These are phyloP conservation scores for Sclerotiophoma versabilis DNA, from an alignment of 2,329 filamentous ascomycete species.

Conservation along the genomic window DNA sequence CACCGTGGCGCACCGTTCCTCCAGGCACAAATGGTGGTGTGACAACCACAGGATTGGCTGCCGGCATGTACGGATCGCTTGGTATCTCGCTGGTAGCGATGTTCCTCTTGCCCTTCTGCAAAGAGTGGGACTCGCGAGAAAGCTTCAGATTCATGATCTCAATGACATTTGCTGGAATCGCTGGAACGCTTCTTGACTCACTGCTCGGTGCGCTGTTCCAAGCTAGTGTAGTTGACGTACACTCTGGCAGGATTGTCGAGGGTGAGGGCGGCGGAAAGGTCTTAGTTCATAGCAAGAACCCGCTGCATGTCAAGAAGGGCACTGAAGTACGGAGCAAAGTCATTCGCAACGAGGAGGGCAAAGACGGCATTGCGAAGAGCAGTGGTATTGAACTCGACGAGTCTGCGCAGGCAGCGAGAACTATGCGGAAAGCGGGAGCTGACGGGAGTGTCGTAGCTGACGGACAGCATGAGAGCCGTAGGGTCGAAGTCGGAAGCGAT, in stretches of 20 bases:
- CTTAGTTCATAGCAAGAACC: slow-evolving; percentile 44
- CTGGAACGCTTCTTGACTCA: slow-evolving; percentile 87
- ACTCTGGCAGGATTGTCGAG: slow-evolving; percentile 87
- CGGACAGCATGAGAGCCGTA: slow-evolving; percentile 55
- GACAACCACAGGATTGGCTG: slow-evolving; percentile 73
- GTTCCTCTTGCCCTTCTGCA: slow-evolving; percentile 74
- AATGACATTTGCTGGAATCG: slow-evolving; percentile 74
- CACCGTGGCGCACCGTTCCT: slow-evolving; percentile 79
- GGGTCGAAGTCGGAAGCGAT: slow-evolving; percentile 71
- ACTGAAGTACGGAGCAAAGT: slow-evolving; percentile 48
- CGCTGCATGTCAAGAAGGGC: slow-evolving; percentile 39
- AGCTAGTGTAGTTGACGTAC: slow-evolving; percentile 82
- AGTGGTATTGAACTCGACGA: slow-evolving; percentile 31
- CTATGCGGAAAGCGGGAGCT: slow-evolving; percentile 41
- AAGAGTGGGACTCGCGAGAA: slow-evolving; percentile 36
- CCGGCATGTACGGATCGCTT: slow-evolving; percentile 76
- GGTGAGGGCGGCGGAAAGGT: slow-evolving; percentile 75
- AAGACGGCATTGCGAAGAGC: slow-evolving; percentile 46
- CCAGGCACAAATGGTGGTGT: slow-evolving; percentile 94
- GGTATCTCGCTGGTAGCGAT: slow-evolving; percentile 72
- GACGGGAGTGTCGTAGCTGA: slow-evolving; percentile 38
- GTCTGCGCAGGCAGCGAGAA: slow-evolving; percentile 37
- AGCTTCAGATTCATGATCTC: slow-evolving; percentile 54
- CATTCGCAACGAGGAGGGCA: slow-evolving; percentile 51
- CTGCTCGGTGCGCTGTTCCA: slow-evolving; percentile 85